Evolutionary conservation across 2,329 filamentous ascomycete species (phyloP), one percentile per base, ranked within the genome.

Genomic region (Gnomoniopsis smithogilvyi): DNA sequence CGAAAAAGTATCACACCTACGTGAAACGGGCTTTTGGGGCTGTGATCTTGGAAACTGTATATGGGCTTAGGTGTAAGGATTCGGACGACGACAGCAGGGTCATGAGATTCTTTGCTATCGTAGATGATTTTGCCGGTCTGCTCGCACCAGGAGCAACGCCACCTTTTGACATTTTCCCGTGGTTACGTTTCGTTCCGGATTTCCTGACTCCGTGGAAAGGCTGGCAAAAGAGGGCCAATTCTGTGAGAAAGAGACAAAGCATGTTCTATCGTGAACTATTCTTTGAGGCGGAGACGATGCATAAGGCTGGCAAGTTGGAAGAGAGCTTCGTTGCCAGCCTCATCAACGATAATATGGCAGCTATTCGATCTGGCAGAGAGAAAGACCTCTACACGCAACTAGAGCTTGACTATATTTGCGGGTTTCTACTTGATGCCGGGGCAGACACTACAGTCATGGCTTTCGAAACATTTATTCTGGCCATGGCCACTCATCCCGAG

Each of bases 121-220:
- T 62, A 30, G 56, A 61, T 4, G 63, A 66, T 11, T 67, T 60
- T 63, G 46, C 57, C 1, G 43, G 7, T 2, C 47, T 67, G 14
- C 41, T 62, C 14, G 57, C 56, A 3, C 63, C 45, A 30, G 61
- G 60, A 14, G 52, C 60, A 21, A 38, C 61, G 6, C 62, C 66
- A 3, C 65, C 65, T 8, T 34, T 61, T 19, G 64, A 67, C 11
- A 36, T 66, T 3, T 65, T 66, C n/a, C 65, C 67, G 1, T 62
- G 63, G 51, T 47, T 68, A 19, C 55, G 55, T 19, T 58, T 58
- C 19, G 43, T 68, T 2, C 67, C 64, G 2, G 65, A 66, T 6
- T 60, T 52, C 19, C 54, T 66, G 33, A 65, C 65, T 11, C 65
- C 64, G 4, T 67, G 64, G 62, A 56, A 56, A 6, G 64, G 64